Base-by-base conservation (phyloP, 352 stramenopile genomes). In the Phytophthora aleatoria region DNA sequence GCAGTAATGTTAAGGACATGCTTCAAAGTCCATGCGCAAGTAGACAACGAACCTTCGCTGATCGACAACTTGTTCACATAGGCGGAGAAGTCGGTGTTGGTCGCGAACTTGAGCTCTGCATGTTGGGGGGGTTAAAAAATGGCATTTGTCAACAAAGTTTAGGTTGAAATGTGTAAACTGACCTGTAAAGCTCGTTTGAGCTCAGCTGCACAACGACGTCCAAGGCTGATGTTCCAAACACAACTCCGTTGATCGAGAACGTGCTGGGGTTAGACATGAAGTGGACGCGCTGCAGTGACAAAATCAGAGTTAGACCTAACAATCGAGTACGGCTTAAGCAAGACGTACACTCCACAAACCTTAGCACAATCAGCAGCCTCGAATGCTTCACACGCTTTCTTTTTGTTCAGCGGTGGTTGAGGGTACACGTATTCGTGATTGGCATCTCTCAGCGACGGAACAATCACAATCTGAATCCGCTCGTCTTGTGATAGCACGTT, bases 241-340 rank as follows among this genome's bases (percentile, higher is more conserved):
- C 76, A 12, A 98, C 66, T 50, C 94, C 96, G 67, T 99, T 98
- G 59, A 99, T 92, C 50, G 85, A 81, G 49, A 99, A 95, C 20
- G 94, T 98, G 60, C 87, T 97, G 7, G 97, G 97, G 68, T 99
- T 99, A 1, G 96, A 88, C 66, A 98, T 90, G 64, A 97, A 95
- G 67, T 98, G 92, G 6, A 99, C 85, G 20, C 96, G 86, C 75
- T 92, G 58, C n/a, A 70, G 24, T 47, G 1, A 56, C 2, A 10
- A 47, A 52, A 30, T 38, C 4, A 28, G 12, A 31, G 45, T 70
- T 48, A 64, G 11, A 41, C 56, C 59, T 35, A 33, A 52, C 9
- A 57, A 51, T 5, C 4, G 8, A 52, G 33, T 36, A 35, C 15
- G 15, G 4, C 13, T 20, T 52, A 55, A 13, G 27, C 6, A 5